Evolutionary conservation across 2,329 filamentous ascomycete species (phyloP).

Genomic region (Claviceps lovelessii): DNA sequence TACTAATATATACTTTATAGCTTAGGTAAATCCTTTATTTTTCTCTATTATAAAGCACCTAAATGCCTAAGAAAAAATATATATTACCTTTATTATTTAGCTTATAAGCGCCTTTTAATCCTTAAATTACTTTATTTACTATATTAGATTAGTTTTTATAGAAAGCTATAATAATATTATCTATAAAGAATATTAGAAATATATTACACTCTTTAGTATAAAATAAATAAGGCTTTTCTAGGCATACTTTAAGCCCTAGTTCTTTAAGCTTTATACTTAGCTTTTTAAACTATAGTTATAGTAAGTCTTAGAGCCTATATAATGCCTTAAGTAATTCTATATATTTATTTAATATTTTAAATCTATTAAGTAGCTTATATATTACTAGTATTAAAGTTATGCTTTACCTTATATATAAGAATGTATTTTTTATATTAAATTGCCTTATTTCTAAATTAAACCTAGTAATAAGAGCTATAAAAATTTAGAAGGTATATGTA

Average conservation of each 20-base stretch:
- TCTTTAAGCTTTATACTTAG: not conserved
- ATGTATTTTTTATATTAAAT: not conserved
- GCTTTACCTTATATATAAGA: not conserved
- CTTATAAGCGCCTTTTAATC: not conserved
- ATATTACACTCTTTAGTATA: not conserved
- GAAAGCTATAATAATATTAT: not conserved
- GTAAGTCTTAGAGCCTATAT: not conserved
- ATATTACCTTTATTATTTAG: not conserved
- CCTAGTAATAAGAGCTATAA: not conserved
- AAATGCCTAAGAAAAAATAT: not conserved
- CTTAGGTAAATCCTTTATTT: not conserved
- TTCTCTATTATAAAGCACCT: not conserved
- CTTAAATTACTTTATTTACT: not conserved
- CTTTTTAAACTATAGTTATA: not conserved
- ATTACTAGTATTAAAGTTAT: not conserved
- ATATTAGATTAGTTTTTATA: not conserved
- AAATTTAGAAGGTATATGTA: not conserved
- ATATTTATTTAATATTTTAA: not conserved
- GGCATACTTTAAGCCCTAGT: not conserved
- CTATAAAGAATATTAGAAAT: not conserved
- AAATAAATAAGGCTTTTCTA: not conserved
- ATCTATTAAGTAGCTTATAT: not conserved
- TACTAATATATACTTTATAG: not conserved
- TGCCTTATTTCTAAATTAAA: not conserved
- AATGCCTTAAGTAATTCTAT: not conserved